These are phyloP conservation scores for Lactifluus pinguis DNA, from an alignment of 768 basidiomycete genomes.

Conservation along the genomic window DNA sequence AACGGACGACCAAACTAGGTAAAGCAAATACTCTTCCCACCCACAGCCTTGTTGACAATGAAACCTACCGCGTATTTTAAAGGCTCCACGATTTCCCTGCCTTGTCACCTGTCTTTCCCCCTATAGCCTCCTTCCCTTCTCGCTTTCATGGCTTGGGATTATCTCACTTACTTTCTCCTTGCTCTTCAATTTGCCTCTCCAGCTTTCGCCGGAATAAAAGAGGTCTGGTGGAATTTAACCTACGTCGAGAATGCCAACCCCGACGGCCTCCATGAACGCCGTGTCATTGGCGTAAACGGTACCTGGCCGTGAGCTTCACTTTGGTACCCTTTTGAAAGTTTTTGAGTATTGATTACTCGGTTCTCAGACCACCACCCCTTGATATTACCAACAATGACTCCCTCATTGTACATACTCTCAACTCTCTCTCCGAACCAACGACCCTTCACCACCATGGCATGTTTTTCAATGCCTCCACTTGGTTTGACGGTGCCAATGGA, in stretches of 20 bases:
- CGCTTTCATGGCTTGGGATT: background rate
- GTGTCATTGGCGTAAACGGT: conserved; percentile 81
- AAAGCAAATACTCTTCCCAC: background rate
- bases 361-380: conserved; percentile 67
- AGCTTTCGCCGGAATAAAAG: conserved; percentile 56
- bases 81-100: background rate
- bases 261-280: conserved; percentile 67
- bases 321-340: background rate
- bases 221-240: conserved; percentile 87
- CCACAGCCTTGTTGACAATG: no score
- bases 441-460: conserved; percentile 91
- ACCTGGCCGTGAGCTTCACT: conserved; percentile 77
- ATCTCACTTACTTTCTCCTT: conserved; percentile 23
- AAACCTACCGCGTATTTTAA: no score
- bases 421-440: conserved; percentile 57
- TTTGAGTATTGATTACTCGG: background rate
- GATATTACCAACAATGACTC: conserved; percentile 63
- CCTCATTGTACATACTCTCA: conserved; percentile 67
- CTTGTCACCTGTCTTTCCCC: background rate
- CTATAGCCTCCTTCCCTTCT: background rate
- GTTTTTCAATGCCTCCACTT: conserved; percentile 81
- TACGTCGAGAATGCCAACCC: conserved; percentile 75
- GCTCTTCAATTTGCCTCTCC: conserved; percentile 25
- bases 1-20: background rate
- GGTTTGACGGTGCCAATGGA: conserved; percentile 82